phyloP scores from a whole-genome alignment of 495 filamentous ascomycete species.

The Friedmanniomyces simplex region DNA sequence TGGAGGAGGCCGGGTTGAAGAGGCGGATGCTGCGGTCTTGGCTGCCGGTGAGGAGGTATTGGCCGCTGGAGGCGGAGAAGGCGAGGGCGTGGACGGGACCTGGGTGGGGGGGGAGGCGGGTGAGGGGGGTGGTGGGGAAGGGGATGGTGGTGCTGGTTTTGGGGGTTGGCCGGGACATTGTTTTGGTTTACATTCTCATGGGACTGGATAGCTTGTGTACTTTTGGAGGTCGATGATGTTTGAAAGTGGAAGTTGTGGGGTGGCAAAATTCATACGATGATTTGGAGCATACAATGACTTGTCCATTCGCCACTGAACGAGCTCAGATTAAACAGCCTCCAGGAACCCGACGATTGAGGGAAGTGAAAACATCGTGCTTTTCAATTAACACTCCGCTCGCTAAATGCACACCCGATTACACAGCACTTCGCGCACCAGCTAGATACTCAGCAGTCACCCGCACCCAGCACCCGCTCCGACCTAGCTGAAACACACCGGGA shows the following conservation, averaged over 20 bases:
- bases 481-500: not conserved
- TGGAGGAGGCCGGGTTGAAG: slow-evolving; percentile 51
- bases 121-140: slow-evolving; percentile 30
- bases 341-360: too few species aligned
- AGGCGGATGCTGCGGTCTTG: slow-evolving; percentile 77
- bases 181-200: not conserved
- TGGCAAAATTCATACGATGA: not conserved
- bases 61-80: slow-evolving; percentile 56
- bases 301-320: too few species aligned
- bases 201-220: too few species aligned
- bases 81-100: slow-evolving; percentile 63
- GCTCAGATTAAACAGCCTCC: too few species aligned
- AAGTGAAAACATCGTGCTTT: not conserved
- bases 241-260: not conserved
- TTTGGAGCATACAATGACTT: too few species aligned
- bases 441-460: not conserved
- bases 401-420: not conserved
- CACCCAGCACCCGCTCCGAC: not conserved
- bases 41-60: slow-evolving; percentile 78
- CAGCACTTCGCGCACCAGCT: not conserved
- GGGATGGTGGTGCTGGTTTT: too few species aligned
- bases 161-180: slow-evolving; percentile 1
- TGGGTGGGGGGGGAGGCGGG: slow-evolving; percentile 27
- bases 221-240: not conserved
- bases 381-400: not conserved